Evolutionary conservation across 1,139 yeast genomes (phyloP).

Genomic region (Kurtzmaniella quercitrusa): DNA sequence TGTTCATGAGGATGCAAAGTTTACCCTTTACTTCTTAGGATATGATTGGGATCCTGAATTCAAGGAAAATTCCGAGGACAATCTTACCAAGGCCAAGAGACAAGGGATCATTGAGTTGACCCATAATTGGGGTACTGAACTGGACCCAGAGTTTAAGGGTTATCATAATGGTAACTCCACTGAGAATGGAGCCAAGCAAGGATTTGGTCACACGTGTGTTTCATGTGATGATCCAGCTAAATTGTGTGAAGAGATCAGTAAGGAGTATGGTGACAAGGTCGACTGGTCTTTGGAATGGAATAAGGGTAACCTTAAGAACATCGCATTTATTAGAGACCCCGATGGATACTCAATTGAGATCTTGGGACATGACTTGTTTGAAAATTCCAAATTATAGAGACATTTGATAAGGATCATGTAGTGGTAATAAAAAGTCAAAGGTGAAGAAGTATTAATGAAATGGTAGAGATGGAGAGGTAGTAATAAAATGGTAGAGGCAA

Average conservation of each 20-base stretch:
- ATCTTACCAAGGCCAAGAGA: conserved; percentile 31
- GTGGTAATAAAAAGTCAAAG: too few species aligned
- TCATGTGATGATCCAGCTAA: conserved; percentile 62
- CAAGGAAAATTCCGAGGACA: conserved; percentile 29
- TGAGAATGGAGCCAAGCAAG: conserved; percentile 58
- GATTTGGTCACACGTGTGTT: conserved; percentile 84
- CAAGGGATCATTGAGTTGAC: conserved; percentile 84
- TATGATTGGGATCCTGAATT: conserved; percentile 46
- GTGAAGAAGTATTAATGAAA: too few species aligned
- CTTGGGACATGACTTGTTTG: conserved; percentile 27
- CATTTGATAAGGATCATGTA: too few species aligned
- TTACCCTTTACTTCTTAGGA: conserved; percentile 82
- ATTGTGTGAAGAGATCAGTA: conserved; percentile 50
- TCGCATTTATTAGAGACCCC: conserved; percentile 84
- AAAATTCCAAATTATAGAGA: conserved; percentile 1
- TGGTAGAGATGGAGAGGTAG: too few species aligned
- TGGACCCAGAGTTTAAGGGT: conserved; percentile 59
- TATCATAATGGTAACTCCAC: conserved; percentile 80
- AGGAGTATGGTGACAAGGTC: conserved; percentile 26
- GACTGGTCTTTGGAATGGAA: conserved; percentile 49
- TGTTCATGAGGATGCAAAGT: conserved; percentile 65
- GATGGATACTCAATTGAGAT: conserved; percentile 87
- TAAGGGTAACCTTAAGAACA: conserved; percentile 51
- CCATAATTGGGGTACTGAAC: conserved; percentile 93
- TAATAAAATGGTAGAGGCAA: too few species aligned